phyloP scores from a whole-genome alignment of 495 filamentous ascomycete species.

The Xeromyces bisporus region DNA sequence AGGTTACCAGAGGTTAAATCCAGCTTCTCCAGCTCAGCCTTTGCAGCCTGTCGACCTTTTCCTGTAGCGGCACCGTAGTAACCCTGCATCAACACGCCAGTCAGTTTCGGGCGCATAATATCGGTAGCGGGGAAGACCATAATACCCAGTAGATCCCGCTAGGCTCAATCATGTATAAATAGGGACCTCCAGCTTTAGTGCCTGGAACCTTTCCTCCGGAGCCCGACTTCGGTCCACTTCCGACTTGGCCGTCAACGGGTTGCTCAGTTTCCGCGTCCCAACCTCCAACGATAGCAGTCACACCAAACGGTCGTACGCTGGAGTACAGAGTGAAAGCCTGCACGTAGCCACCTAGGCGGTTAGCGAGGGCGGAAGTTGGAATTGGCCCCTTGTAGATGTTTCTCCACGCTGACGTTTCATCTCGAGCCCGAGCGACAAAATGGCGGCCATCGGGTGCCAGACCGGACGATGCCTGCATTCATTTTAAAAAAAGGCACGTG shows the following conservation, averaged over 20 bases:
- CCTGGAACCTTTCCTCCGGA: conserved; percentile 63
- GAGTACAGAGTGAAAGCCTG: conserved; percentile 96
- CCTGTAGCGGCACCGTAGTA: conserved; percentile 97
- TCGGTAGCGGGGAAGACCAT: not conserved
- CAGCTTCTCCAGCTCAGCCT: conserved; percentile 94
- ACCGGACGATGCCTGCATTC: conserved; percentile 66
- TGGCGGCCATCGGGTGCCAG: conserved; percentile 89
- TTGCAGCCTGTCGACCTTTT: conserved; percentile 88
- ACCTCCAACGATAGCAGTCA: conserved; percentile 85
- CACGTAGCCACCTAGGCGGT: conserved; percentile 83
- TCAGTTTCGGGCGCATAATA: not conserved
- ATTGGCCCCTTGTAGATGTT: conserved; percentile 83
- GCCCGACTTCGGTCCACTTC: conserved; percentile 56
- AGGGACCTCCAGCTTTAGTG: conserved; percentile 70
- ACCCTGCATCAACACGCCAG: conserved; percentile 38
- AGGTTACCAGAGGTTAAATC: conserved; percentile 62
- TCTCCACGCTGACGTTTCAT: conserved; percentile 82
- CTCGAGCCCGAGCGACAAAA: conserved; percentile 83
- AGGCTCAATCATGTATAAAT: conserved; percentile 96
- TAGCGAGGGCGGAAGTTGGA: conserved; percentile 65
- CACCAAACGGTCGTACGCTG: conserved; percentile 87
- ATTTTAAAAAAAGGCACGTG: conserved; percentile 1
- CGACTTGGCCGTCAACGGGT: conserved; percentile 75
- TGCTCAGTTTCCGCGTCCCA: conserved; percentile 73
- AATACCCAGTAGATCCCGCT: conserved; percentile 86